Conservation (phyloP, 2,329 filamentous ascomycete species). For the Aureobasidium lini region DNA sequence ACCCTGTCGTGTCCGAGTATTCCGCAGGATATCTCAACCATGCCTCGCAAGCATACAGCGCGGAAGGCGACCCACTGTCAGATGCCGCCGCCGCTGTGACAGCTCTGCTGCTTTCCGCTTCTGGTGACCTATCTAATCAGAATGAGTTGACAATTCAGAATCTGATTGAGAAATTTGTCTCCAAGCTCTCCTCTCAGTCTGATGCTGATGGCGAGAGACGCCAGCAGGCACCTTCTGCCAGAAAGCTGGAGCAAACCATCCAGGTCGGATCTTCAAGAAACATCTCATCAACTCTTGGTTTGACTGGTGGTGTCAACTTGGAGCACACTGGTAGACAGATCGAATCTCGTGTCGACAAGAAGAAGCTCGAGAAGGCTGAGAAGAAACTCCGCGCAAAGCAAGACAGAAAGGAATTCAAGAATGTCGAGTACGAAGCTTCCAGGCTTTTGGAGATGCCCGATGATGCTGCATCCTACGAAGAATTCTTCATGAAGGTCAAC, state of each 20-base stretch:
- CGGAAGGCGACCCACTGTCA: constrained; percentile 69
- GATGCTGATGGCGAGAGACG: constrained; percentile 58
- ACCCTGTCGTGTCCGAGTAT: constrained; percentile 32
- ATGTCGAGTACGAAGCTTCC: constrained; percentile 94
- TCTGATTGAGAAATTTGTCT: constrained; percentile 84
- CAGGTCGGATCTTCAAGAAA: constrained; percentile 91
- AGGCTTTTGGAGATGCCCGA: constrained; percentile 76
- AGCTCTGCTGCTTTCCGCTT: constrained; percentile 88
- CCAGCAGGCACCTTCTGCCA: constrained; percentile 68
- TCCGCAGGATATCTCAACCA: constrained; percentile 83
- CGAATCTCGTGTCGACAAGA: constrained; percentile 93
- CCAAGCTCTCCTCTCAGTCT: constrained; percentile 67
- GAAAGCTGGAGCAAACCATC: constrained; percentile 85
- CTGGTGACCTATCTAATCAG: constrained; percentile 65
- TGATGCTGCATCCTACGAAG: constrained; percentile 86
- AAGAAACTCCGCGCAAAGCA: constrained; percentile 96
- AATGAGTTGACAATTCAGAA: constrained; percentile 72
- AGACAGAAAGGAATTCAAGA: constrained; percentile 97
- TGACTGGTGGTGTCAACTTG: constrained; percentile 79
- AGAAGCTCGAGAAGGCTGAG: constrained; percentile 99
- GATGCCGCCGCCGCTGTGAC: constrained; percentile 80
- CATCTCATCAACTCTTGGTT: constrained; percentile 89
- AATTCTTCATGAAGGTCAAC: constrained; percentile 99
- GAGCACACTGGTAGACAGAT: constrained; percentile 91
- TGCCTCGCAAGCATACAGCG: constrained; percentile 74